phyloP scores from a whole-genome alignment of 805 yeast species.

The Isabelozyma gotoi region DNA sequence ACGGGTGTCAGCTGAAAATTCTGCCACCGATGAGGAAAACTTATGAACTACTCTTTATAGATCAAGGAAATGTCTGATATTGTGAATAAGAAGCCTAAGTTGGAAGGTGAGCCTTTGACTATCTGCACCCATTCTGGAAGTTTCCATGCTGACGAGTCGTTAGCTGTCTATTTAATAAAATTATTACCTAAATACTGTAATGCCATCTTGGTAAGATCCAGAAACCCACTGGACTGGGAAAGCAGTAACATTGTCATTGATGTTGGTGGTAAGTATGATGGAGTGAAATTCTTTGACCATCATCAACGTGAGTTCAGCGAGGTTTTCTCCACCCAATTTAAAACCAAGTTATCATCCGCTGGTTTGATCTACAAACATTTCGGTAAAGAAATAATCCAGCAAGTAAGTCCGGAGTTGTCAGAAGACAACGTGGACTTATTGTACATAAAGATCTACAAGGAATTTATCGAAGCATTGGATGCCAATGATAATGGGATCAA shows the following conservation, averaged over 20 bases:
- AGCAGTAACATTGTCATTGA: slow-evolving; percentile 90
- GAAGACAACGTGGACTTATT: slow-evolving; percentile 56
- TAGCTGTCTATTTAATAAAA: slow-evolving; percentile 85
- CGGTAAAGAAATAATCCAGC: slow-evolving; percentile 67
- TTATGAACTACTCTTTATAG: not conserved
- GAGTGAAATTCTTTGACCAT: slow-evolving; percentile 85
- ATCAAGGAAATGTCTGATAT: not conserved
- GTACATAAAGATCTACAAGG: slow-evolving; percentile 76
- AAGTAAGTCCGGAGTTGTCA: slow-evolving; percentile 37
- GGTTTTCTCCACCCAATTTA: slow-evolving; percentile 59
- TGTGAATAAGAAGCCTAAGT: not conserved
- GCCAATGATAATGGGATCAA: slow-evolving; percentile 94
- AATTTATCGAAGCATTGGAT: slow-evolving; percentile 87
- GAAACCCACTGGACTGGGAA: slow-evolving; percentile 83
- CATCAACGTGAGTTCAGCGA: slow-evolving; percentile 91
- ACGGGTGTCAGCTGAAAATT: not conserved
- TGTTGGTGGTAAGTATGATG: slow-evolving; percentile 90
- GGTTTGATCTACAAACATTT: slow-evolving; percentile 89
- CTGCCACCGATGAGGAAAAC: not conserved
- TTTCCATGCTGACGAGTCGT: slow-evolving; percentile 95
- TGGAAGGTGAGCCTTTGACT: slow-evolving; percentile 35
- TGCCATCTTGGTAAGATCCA: slow-evolving; percentile 75
- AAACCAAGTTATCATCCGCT: slow-evolving; percentile 88
- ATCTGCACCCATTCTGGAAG: slow-evolving; percentile 92
- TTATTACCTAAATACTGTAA: slow-evolving; percentile 65